Percentiles rank a stretch among this genome's conserved stretches.
phyloP scores from a whole-genome alignment of 176 grass and related monocot species.

The Metroxylon sagu region DNA sequence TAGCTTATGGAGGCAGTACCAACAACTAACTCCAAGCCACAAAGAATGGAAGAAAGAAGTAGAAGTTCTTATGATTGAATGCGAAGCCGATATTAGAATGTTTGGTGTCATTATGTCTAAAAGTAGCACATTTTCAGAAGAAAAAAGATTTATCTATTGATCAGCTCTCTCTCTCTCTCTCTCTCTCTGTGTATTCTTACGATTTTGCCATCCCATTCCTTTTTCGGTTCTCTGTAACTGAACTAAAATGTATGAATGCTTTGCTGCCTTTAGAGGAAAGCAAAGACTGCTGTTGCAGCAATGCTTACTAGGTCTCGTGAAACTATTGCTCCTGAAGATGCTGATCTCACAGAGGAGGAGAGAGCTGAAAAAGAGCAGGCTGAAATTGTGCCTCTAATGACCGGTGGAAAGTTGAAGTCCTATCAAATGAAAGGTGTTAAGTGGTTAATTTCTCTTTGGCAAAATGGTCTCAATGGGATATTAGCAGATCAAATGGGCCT shows the following conservation, averaged over 20 bases:
- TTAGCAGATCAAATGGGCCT: slow-evolving; percentile 98
- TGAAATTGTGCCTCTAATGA: slow-evolving; percentile 78
- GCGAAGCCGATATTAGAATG: no score
- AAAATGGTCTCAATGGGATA: slow-evolving; percentile 93
- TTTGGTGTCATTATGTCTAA: no score
- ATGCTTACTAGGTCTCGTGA: slow-evolving; percentile 79
- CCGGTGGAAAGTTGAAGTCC: slow-evolving; percentile 77
- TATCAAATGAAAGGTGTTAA: slow-evolving; percentile 99
- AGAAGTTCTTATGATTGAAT: no score
- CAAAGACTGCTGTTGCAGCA: slow-evolving; percentile 78
- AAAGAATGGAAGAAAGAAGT: no score
- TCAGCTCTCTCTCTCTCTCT: slow-evolving; percentile 5
- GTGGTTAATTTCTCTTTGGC: slow-evolving; percentile 96
- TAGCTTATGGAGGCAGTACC: no score
- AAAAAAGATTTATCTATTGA: no score
- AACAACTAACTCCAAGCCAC: no score
- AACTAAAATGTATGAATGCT: not conserved
- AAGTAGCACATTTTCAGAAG: no score
- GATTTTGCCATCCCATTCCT: no score
- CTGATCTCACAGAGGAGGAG: slow-evolving; percentile 58
- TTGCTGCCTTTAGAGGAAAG: slow-evolving; percentile 51
- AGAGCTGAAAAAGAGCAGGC: slow-evolving; percentile 60
- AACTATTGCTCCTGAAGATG: slow-evolving; percentile 39
- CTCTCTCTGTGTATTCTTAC: not conserved
- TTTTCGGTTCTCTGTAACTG: no score